A percentile compares a stretch with the other conserved stretches of the same genome.
phyloP scores from a whole-genome alignment of 1,284 basidiomycete genomes.

The Inonotus obliquus region DNA sequence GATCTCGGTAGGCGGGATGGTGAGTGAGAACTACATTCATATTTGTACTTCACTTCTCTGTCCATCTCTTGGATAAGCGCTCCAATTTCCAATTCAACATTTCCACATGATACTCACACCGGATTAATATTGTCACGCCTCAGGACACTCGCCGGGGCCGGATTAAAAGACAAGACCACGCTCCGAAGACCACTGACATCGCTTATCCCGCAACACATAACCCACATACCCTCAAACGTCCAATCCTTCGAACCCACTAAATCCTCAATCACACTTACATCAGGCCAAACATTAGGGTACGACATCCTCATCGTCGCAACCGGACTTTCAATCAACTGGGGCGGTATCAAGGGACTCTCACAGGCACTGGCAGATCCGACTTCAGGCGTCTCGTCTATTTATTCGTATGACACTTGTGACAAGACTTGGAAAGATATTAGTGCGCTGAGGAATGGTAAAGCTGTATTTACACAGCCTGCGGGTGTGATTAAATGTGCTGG shows the following conservation, averaged over 20 bases:
- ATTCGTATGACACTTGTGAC: constrained; percentile 84
- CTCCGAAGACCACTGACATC: constrained; percentile 65
- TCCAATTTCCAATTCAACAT: too few species aligned
- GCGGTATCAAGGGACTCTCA: constrained; percentile 71
- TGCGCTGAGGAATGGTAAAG: constrained; percentile 70
- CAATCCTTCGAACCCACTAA: constrained; percentile 69
- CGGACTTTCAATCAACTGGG: constrained; percentile 85
- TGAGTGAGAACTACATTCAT: constrained; percentile 33
- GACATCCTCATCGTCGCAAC: constrained; percentile 88
- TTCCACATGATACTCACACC: constrained; percentile 13
- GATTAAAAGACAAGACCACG: constrained; percentile 65
- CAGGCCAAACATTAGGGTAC: constrained; percentile 74
- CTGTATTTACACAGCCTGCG: constrained; percentile 96
- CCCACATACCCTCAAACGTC: constrained; percentile 74
- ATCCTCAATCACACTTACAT: constrained; percentile 69
- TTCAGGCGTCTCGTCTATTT: constrained; percentile 87
- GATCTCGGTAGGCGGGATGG: constrained; percentile 66
- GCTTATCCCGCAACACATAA: constrained; percentile 72
- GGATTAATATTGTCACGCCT: not conserved
- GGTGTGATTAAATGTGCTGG: constrained; percentile 95
- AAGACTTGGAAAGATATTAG: constrained; percentile 84
- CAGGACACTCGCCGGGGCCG: constrained; percentile 91
- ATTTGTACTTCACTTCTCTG: too few species aligned
- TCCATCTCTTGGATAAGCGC: too few species aligned
- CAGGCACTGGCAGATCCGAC: constrained; percentile 73